Evolutionary conservation across 2,329 filamentous ascomycete genomes (phyloP), one percentile per base, ranked within the genome.

Genomic region (Diplodia mutila): DNA sequence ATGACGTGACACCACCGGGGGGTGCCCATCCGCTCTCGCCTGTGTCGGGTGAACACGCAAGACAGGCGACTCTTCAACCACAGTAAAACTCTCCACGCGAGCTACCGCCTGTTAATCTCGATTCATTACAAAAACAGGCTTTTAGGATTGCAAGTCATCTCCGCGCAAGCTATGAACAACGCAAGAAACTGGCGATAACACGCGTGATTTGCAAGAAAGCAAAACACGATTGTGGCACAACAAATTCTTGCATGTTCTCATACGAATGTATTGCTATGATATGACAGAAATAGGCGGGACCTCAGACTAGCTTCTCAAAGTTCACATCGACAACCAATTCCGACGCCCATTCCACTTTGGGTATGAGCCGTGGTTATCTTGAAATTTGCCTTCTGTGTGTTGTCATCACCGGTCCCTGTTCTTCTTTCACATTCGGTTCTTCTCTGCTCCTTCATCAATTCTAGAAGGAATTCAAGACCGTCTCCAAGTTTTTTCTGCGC

Each of bases 381-480:
- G 25, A 67, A 67, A 32, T 61, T 67, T 61, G 54, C 65, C 54
- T 61, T 67, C 61, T 51, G 39, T 23, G 59, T n/a, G 16, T 32
- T 51, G n/a, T 67, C 65, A 67, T 67, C 65, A 67, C 48, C 18
- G 65, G 65, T 32, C 48, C 34, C 21, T 25, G 39, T 25, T 29
- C 7, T 21, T 3, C 16, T 27, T 48, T 55, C 34, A n/a, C n/a
- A 46, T 39, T 34, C 34, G n/a, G 16, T 16, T 21, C 39, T 18
- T 29, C n/a, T 2, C 18, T 49, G n/a, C 53, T 21, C 21, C 39
- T 27, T 23, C 5, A 52, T 29, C 34, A 37, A 37, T 37, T 12
- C 42, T 29, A 8, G 25, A 59, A 32, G 23, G 2, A 16, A 29
- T 29, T 7, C 12, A 46, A 46, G 39, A n/a, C 16, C 7, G 9